These are phyloP conservation scores for Yamadazyma taylorii DNA, from an alignment of 1,139 yeast species.

Conservation along the genomic window DNA sequence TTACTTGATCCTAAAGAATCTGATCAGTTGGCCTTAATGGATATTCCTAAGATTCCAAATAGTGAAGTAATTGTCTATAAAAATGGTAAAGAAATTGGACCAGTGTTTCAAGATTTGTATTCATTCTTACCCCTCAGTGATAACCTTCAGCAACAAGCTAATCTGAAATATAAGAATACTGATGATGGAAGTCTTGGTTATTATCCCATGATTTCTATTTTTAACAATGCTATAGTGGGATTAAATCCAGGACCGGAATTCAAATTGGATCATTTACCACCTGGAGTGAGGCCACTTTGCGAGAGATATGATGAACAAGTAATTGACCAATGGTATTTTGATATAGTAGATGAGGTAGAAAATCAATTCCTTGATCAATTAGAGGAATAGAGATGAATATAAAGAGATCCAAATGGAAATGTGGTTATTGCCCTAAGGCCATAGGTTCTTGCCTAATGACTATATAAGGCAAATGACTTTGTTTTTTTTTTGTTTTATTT, in stretches of 20 bases:
- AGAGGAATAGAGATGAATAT: too few relatives aligned
- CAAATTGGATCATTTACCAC: slow-evolving; percentile 40
- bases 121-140: slow-evolving; percentile 65
- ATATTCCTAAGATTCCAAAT: slow-evolving; percentile 48
- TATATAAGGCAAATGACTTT: too few relatives aligned
- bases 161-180: slow-evolving; percentile 47
- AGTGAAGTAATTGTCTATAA: slow-evolving; percentile 68
- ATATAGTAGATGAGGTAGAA: slow-evolving; percentile 81
- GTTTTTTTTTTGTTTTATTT: too few relatives aligned
- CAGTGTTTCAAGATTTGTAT: slow-evolving; percentile 64
- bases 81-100: slow-evolving; percentile 71
- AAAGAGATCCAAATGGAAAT: too few relatives aligned
- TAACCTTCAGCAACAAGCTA: slow-evolving; percentile 43
- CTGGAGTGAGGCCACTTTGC: slow-evolving; percentile 47
- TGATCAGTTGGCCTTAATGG: slow-evolving; percentile 12
- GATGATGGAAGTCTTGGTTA: slow-evolving; percentile 90
- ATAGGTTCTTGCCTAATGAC: too few relatives aligned
- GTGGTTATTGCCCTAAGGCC: background rate
- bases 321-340: slow-evolving; percentile 82
- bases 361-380: slow-evolving; percentile 56
- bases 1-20: slow-evolving; percentile 41
- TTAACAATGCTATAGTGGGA: slow-evolving; percentile 73
- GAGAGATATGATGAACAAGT: slow-evolving; percentile 68
- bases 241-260: slow-evolving; percentile 73
- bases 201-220: slow-evolving; percentile 86